Base-by-base conservation (phyloP, 2,329 filamentous ascomycete genomes). In the Cordyceps cicadae region DNA sequence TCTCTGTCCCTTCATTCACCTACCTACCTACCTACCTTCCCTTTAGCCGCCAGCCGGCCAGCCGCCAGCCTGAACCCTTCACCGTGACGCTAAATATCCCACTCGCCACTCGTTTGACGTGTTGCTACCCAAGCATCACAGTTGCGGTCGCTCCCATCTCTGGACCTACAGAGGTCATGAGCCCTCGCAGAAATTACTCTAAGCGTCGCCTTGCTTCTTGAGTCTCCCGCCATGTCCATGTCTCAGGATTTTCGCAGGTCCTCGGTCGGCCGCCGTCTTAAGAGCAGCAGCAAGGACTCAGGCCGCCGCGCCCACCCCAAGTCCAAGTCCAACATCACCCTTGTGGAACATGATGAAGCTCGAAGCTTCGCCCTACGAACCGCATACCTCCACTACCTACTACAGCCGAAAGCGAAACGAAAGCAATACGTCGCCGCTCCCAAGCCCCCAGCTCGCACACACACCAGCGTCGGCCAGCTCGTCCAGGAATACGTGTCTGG, bases 291-390 rank as follows among this genome's bases (percentile, higher is more conserved):
- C 72, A 77, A 67, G 69, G 73, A 72, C 67, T 73, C 63, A 67
- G 75, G 66, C 67, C 74, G 75, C 61, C 76, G 81, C 64, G 71
- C 76, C 11, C 69, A 71, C 39, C 83, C 83, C 53, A 76, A 73
- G 64, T 84, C 83, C 53, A 76, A 73, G 64, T 73, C 76, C 52
- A 76, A 78, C 63, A 71, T 76, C 54, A 70, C 77, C 56, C 73
- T 77, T 59, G 78, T 87, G 65, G 81, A 79, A 67, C 80, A 84
- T 72, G 89, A 95, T 68, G 91, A 97, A 75, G 92, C 91, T 70
- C 96, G 95, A 76, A 89, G 87, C 64, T 96, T 91, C 76, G 92
- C 92, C 68, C 85, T 99, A 59, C 89, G 94, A 64, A 87, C 90
- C 66, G 93, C 93, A 67, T 97, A 91, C 75, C 88, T 99, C 62